A percentile compares a stretch with the other conserved stretches of the same genome.
These are phyloP conservation scores for Plantago ovata DNA, from an alignment of 257 asterid genomes.

Conservation along the genomic window DNA sequence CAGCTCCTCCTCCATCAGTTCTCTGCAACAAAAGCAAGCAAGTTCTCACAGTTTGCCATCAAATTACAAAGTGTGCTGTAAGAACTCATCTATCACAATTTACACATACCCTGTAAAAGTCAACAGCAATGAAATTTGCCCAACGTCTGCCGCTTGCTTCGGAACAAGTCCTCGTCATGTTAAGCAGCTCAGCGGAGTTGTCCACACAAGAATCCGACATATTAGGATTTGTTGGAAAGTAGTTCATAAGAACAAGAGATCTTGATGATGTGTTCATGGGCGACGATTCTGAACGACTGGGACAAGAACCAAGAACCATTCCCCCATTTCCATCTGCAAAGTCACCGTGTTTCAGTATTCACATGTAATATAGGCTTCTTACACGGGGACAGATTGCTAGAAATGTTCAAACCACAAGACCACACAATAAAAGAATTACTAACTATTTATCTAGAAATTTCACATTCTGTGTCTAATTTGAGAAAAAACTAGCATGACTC, in stretches of 20 bases:
- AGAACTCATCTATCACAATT: not conserved
- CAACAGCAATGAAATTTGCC: slow-evolving; percentile 94
- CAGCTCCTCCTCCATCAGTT: slow-evolving; percentile 88
- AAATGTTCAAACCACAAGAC: not conserved
- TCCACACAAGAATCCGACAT: slow-evolving; percentile 55
- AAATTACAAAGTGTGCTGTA: not conserved
- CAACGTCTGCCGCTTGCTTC: slow-evolving; percentile 63
- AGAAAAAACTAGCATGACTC: slow-evolving; percentile 27
- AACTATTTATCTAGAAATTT: too few species aligned
- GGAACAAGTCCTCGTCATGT: slow-evolving; percentile 60
- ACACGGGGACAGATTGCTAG: not conserved
- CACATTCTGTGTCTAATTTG: not conserved
- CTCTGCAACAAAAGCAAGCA: slow-evolving; percentile 38
- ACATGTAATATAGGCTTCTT: too few species aligned
- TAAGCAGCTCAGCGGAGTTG: slow-evolving; percentile 57
- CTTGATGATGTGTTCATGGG: slow-evolving; percentile 56
- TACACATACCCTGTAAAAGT: slow-evolving; percentile 57
- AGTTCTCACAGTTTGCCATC: not conserved
- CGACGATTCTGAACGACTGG: slow-evolving; percentile 66
- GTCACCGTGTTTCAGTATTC: slow-evolving; percentile 1
- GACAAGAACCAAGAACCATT: slow-evolving; percentile 61
- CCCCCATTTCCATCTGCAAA: slow-evolving; percentile 79
- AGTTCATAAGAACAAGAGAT: slow-evolving; percentile 68
- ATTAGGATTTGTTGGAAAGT: slow-evolving; percentile 67
- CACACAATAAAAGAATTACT: too few species aligned